Evolutionary conservation across 1,284 basidiomycete genomes (phyloP).

Genomic region (Trichosporon ovoides): DNA sequence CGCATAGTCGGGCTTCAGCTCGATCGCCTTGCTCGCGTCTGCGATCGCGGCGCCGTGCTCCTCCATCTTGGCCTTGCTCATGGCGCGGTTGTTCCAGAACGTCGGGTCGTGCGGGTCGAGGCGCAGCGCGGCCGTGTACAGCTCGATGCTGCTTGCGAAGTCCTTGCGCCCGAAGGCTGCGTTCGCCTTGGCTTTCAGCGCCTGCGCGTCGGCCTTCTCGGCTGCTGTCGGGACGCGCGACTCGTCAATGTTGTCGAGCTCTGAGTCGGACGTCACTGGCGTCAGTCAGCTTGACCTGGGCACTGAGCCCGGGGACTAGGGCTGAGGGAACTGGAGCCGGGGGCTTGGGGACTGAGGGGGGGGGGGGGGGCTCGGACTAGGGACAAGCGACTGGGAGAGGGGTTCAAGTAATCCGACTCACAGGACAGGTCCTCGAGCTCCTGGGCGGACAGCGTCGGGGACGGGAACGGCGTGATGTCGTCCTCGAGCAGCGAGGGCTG

Average conservation of each 20-base stretch:
- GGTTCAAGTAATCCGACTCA: no score
- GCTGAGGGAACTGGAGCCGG: no score
- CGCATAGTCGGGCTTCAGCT: constrained; percentile 80
- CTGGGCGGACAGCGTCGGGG: constrained; percentile 34
- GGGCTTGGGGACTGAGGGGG: neutral
- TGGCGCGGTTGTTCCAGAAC: constrained; percentile 50
- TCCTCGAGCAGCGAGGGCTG: constrained; percentile 23
- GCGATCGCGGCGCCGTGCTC: constrained; percentile 49
- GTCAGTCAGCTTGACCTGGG: no score
- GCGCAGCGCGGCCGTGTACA: constrained; percentile 73
- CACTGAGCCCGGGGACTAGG: no score
- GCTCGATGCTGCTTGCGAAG: constrained; percentile 60
- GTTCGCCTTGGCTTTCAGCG: constrained; percentile 77
- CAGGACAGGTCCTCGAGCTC: constrained; percentile 38
- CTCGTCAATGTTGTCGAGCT: constrained; percentile 42
- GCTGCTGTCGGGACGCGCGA: constrained; percentile 57
- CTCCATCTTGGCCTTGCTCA: constrained; percentile 53
- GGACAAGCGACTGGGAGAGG: no score
- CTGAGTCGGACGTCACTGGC: constrained; percentile 43
- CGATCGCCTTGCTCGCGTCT: constrained; percentile 65
- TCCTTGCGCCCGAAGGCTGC: constrained; percentile 67
- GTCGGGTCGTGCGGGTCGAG: constrained; percentile 59
- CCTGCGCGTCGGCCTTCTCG: constrained; percentile 61
- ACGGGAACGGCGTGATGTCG: constrained; percentile 46
- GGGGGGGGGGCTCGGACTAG: neutral